Conservation (phyloP, 2,329 filamentous ascomycete genomes). For the Lachnellula suecica region DNA sequence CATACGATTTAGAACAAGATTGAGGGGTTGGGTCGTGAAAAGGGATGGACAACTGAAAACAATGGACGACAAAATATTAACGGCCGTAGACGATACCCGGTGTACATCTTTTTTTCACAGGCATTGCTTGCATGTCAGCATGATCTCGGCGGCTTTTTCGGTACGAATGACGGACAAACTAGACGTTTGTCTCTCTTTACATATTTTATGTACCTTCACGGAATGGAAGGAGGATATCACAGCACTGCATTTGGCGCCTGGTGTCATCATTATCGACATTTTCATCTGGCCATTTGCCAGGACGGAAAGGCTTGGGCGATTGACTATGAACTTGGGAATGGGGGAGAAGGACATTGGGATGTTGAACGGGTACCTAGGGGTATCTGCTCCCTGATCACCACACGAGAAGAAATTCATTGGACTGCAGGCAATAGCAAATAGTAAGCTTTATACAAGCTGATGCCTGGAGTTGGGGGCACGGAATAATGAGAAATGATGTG, state of each 20-base stretch:
- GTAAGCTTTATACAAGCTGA: not conserved
- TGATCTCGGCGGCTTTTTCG: constrained; percentile 13
- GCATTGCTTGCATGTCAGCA: constrained; percentile 26
- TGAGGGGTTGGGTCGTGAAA: constrained; percentile 1
- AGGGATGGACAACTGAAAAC: constrained; percentile 3
- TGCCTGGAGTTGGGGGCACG: not conserved
- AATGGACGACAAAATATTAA: constrained; percentile 20
- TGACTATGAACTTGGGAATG: not conserved
- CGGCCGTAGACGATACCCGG: constrained; percentile 27
- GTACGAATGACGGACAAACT: constrained; percentile 1
- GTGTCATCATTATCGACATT: constrained; percentile 1
- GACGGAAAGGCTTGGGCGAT: not conserved
- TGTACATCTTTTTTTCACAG: constrained; percentile 24
- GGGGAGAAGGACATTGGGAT: not conserved
- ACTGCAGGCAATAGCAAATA: not conserved
- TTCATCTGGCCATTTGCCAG: not conserved
- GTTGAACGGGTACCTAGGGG: not conserved
- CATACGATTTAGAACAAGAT: constrained; percentile 3
- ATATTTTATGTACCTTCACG: constrained; percentile 13
- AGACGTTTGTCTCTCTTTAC: constrained; percentile 8
- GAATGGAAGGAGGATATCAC: constrained; percentile 7
- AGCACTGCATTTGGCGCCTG: constrained; percentile 18
- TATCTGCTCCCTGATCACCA: not conserved
- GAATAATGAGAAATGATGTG: not conserved
- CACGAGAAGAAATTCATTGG: not conserved